Evolutionary conservation across 2,329 filamentous ascomycete genomes (phyloP), one percentile per base, ranked within the genome.

Genomic region (Aciculosporium take): DNA sequence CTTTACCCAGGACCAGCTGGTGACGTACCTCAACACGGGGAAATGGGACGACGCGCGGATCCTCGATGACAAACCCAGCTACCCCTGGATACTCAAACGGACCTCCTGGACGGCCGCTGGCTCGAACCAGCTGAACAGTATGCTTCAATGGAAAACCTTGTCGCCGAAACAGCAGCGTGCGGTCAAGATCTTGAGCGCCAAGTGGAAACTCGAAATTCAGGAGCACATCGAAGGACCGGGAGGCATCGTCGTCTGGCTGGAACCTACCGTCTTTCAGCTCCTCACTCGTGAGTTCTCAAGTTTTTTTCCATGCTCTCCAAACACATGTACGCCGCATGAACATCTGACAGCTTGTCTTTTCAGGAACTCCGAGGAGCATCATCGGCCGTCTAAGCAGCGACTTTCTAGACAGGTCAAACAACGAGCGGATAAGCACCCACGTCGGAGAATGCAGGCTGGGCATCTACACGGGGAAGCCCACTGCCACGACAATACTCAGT

Each of bases 161-260:
- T 48, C 50, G 12, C 48, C 50, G 4, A 76, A 75, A 51, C 53
- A 63, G 30, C 58, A 48, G 23, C 50, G 66, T 9, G 65, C 58
- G 1, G 46, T 66, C 13, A 56, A 55, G 42, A 55, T 77, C 40
- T 58, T 76, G 58, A 60, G 61, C 10, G 54, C 63, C 20, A 65
- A 62, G 44, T 77, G 73, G 73, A 61, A 59, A 3, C 47, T 76
- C n/a, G 59, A 65, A 7, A 62, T 67, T 2, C 57, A 62, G 41
- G 68, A 73, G 46, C 51, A 69, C 13, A 50, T 64, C 12, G 59
- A 64, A 17, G 58, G 57, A 5, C 51, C 64, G 3, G 72, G 72
- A 5, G 55, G 57, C 25, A 51, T 62, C 1, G 55, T 54, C 2
- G 44, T 74, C 6, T 57, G 49, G 45, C 47, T 74, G 17, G 51